Conservation (phyloP, 2,329 filamentous ascomycete genomes). For the Cladosporium austrohemisphaericum region DNA sequence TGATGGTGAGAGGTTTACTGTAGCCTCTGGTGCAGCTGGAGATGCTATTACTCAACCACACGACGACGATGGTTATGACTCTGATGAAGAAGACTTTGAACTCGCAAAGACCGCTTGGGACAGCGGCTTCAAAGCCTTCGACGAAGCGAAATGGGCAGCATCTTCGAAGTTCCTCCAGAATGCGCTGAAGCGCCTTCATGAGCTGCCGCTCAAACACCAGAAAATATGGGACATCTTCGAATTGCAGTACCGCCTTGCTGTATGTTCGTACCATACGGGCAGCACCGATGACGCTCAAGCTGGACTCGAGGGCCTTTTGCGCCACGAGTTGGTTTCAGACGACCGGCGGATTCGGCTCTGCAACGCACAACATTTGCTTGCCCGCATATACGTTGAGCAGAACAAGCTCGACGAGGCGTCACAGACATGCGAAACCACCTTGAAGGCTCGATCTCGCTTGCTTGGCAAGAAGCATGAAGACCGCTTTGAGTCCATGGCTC, state of each 20-base stretch:
- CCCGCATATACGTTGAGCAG: conserved; percentile 25
- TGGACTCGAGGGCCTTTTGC: conserved; percentile 23
- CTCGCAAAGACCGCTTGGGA: conserved; percentile 29
- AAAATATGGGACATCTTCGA: conserved; percentile 25
- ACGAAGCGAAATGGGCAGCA: conserved; percentile 23
- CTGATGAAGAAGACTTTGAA: conserved; percentile 29
- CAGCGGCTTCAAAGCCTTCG: conserved; percentile 27
- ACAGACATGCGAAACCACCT: conserved; percentile 27
- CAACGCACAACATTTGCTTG: conserved; percentile 28
- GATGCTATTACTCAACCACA: background rate
- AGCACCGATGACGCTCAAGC: conserved; percentile 24
- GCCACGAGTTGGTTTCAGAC: conserved; percentile 21
- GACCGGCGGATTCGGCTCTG: conserved; percentile 20
- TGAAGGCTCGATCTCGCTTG: conserved; percentile 27
- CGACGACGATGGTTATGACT: conserved; percentile 15
- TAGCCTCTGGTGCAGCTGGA: background rate
- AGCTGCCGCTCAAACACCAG: conserved; percentile 23
- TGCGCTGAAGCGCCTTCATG: conserved; percentile 25
- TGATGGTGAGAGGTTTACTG: background rate
- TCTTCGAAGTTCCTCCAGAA: conserved; percentile 28
- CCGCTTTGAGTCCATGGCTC: conserved; percentile 28
- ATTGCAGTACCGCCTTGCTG: conserved; percentile 28
- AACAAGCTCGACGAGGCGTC: conserved; percentile 25
- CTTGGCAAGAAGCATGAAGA: conserved; percentile 27
- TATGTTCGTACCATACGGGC: conserved; percentile 27